Conservation (phyloP, 2,329 filamentous ascomycete genomes). For the Aspergillus chevalieri region DNA sequence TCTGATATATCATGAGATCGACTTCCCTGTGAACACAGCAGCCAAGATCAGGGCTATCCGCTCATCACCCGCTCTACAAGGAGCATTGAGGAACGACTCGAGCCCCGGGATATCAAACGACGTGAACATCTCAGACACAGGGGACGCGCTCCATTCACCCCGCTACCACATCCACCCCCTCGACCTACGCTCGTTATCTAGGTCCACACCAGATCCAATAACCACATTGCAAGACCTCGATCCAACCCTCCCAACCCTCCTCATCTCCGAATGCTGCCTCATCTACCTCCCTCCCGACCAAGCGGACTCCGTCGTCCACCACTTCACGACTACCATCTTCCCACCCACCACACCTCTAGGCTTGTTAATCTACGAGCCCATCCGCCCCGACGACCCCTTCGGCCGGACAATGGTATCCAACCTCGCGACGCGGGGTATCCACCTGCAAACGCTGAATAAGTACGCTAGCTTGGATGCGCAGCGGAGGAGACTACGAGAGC, state of each 20-base stretch:
- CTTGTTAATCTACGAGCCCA: slow-evolving; percentile 81
- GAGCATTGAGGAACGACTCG: slow-evolving; percentile 12
- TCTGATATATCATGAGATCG: slow-evolving; percentile 82
- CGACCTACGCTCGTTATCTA: slow-evolving; percentile 59
- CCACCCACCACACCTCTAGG: slow-evolving; percentile 45
- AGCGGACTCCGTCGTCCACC: slow-evolving; percentile 58
- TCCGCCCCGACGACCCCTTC: slow-evolving; percentile 76
- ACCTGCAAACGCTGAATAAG: slow-evolving; percentile 71
- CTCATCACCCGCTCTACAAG: slow-evolving; percentile 25
- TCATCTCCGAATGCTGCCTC: slow-evolving; percentile 93
- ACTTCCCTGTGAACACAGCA: slow-evolving; percentile 70
- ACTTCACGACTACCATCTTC: slow-evolving; percentile 54
- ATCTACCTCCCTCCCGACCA: slow-evolving; percentile 70
- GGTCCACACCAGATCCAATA: neutral
- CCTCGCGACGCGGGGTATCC: slow-evolving; percentile 71
- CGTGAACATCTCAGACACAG: slow-evolving; percentile 31
- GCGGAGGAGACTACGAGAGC: slow-evolving; percentile 56
- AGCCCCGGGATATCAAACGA: slow-evolving; percentile 23
- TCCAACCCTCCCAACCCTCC: slow-evolving; percentile 63
- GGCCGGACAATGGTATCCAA: slow-evolving; percentile 90
- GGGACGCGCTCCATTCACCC: slow-evolving; percentile 41
- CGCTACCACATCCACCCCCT: slow-evolving; percentile 55
- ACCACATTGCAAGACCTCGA: slow-evolving; percentile 43
- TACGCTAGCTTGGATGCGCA: slow-evolving; percentile 68
- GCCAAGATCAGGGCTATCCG: slow-evolving; percentile 53